These are phyloP conservation scores for Acanthamoeba lenticulata DNA, from an alignment of 208 protist genomes.

Conservation along the genomic window DNA sequence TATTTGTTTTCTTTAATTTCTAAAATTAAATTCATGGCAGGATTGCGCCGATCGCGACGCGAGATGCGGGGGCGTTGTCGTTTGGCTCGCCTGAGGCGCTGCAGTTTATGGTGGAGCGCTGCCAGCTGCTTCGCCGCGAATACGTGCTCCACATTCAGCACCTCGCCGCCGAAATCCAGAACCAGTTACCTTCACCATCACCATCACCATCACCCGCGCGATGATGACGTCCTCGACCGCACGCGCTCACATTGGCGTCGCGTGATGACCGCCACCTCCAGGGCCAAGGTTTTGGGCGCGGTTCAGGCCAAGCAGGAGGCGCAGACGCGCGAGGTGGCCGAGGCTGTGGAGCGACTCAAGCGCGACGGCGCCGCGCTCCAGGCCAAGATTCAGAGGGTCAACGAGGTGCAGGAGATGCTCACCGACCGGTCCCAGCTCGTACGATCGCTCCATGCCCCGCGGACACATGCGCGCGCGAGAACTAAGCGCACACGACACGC, in stretches of 20 bases:
- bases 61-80: background rate
- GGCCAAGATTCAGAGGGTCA: constrained; percentile 2
- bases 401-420: background rate
- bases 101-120: constrained; percentile 40
- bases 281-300: background rate
- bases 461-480: background rate
- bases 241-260: too few relatives aligned
- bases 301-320: constrained; percentile 13
- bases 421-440: constrained; percentile 1
- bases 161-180: constrained; percentile 23
- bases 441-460: background rate
- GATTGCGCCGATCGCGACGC: background rate
- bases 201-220: background rate
- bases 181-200: background rate
- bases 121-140: constrained; percentile 6
- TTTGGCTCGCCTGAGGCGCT: constrained; percentile 23
- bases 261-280: too few relatives aligned
- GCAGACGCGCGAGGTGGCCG: background rate
- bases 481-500: background rate
- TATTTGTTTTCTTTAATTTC: background rate
- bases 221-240: background rate
- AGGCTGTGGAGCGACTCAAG: background rate
- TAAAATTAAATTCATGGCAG: too few relatives aligned
- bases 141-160: background rate
- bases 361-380: background rate